Evolutionary conservation across 208 protist species (phyloP), one percentile per base, ranked within the genome.

Genomic region (Balamuthia mandrillaris): DNA sequence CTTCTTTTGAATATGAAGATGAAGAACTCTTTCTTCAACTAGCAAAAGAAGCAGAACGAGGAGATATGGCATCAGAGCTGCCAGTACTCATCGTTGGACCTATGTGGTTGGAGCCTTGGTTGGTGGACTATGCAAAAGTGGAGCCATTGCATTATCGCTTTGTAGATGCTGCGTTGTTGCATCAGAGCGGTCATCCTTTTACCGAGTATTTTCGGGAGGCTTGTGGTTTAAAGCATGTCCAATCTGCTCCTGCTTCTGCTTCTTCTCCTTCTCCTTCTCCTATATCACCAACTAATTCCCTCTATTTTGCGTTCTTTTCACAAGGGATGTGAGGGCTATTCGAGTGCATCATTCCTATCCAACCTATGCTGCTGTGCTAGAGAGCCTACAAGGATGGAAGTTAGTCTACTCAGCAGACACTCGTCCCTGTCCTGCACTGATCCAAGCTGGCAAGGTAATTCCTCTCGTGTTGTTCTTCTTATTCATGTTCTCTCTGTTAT

Each of bases 401-500:
- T 84, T 97, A 16, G 87, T 95, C 27, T 98, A 96, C 81, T 96
- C 95, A 3, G 96, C 95, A 24, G 96, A 98, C 90, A 97, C 95
- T 12, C 86, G 93, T 9, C 95, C 93, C 3, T 95, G 94, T 41
- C 27, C 41, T 18, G 75, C 87, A 37, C 89, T 97, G 7, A 84
- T 96, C 14, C 78, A 94, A n/a, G 91, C 88, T 27, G 95, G 91
- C 6, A 21, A 70, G 37, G 87, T n/a, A n/a, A n/a, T n/a, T n/a
- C n/a, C n/a, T n/a, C n/a, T n/a, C n/a, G n/a, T n/a, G n/a, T n/a
- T n/a, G n/a, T n/a, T n/a, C n/a, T n/a, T n/a, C n/a, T n/a, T n/a
- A n/a, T n/a, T n/a, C n/a, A n/a, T n/a, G n/a, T n/a, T n/a, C n/a
- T n/a, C n/a, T n/a, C n/a, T n/a, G n/a, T n/a, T n/a, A n/a, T n/a